These are phyloP conservation scores for Malassezia globosa DNA, from an alignment of 1,284 basidiomycete genomes.

Conservation along the genomic window DNA sequence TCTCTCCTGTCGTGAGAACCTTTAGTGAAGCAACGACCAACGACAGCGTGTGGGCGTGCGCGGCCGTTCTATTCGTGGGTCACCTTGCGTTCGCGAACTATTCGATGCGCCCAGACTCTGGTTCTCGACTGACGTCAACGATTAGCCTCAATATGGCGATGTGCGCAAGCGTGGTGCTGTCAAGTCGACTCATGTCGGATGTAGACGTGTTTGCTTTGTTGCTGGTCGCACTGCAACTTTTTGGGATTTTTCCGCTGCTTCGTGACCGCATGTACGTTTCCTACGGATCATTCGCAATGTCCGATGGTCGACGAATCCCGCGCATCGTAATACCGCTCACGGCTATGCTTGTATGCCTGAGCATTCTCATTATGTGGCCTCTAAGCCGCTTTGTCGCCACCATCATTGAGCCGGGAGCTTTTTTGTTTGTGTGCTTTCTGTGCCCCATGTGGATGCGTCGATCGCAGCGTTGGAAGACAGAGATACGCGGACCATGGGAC, in stretches of 20 bases:
- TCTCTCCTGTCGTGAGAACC: conserved; percentile 81
- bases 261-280: conserved; percentile 1
- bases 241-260: conserved; percentile 24
- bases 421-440: conserved; percentile 5
- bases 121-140: conserved; percentile 54
- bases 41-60: conserved; percentile 91
- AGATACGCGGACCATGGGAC: conserved; percentile 17
- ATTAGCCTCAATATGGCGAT: conserved; percentile 89
- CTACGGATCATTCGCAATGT: not conserved
- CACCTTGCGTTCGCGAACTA: conserved; percentile 63
- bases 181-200: conserved; percentile 73
- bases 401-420: not conserved
- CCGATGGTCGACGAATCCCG: conserved; percentile 2
- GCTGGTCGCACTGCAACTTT: conserved; percentile 57
- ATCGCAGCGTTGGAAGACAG: conserved; percentile 16
- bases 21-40: conserved; percentile 86
- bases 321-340: conserved; percentile 2
- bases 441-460: conserved; percentile 14
- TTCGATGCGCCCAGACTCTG: conserved; percentile 13
- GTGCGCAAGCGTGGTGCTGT: conserved; percentile 82
- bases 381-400: conserved; percentile 2
- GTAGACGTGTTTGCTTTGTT: conserved; percentile 79
- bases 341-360: not conserved
- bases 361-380: conserved; percentile 3
- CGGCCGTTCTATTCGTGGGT: conserved; percentile 57